A percentile compares a stretch with the other conserved stretches of the same genome.
These are phyloP conservation scores for Aotearoamyces nothofagi DNA, from an alignment of 2,329 filamentous ascomycete genomes.

Conservation along the genomic window DNA sequence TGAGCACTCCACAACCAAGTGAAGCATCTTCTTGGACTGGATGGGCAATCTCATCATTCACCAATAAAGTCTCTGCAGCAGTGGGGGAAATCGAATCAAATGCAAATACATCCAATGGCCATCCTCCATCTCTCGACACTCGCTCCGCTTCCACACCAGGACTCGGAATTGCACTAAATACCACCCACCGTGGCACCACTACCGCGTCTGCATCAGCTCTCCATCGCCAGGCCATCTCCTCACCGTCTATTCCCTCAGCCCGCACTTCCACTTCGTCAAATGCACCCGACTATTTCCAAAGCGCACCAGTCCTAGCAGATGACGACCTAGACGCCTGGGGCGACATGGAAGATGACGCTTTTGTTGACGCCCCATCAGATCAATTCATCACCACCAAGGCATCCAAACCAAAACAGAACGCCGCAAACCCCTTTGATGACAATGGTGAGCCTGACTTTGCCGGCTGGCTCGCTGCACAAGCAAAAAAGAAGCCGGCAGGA, in stretches of 20 bases:
- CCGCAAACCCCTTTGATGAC: conserved; percentile 53
- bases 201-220: conserved; percentile 40
- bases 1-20: conserved; percentile 59
- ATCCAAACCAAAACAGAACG: conserved; percentile 19
- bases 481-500: conserved; percentile 44
- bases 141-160: conserved; percentile 26
- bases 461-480: conserved; percentile 76
- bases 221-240: conserved; percentile 43
- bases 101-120: conserved; percentile 28
- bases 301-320: conserved; percentile 43
- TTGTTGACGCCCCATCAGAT: conserved; percentile 22
- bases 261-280: conserved; percentile 31
- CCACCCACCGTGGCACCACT: conserved; percentile 17
- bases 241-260: conserved; percentile 28
- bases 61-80: conserved; percentile 76
- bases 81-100: conserved; percentile 66
- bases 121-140: conserved; percentile 23
- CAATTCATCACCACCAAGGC: conserved; percentile 6
- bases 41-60: conserved; percentile 98
- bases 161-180: conserved; percentile 20
- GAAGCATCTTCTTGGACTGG: conserved; percentile 68
- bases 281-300: conserved; percentile 35
- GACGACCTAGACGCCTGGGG: conserved; percentile 64
- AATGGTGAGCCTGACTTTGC: conserved; percentile 88
- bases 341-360: conserved; percentile 36